phyloP scores from a whole-genome alignment of 2,329 filamentous ascomycete genomes.

The Alternaria triticina region DNA sequence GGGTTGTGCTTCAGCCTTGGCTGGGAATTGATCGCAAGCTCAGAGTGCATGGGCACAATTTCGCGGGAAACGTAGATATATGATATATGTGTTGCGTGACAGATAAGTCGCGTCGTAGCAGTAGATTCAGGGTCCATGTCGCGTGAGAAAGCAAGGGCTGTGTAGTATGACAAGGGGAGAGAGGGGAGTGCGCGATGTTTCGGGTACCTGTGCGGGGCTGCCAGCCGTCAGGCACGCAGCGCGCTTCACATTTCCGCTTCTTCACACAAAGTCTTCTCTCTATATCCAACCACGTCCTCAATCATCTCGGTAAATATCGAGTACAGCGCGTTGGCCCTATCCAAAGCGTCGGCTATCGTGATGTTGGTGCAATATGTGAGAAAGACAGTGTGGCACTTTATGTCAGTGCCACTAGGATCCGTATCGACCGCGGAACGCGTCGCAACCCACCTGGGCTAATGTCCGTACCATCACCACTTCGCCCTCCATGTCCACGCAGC shows the following conservation, averaged over 20 bases:
- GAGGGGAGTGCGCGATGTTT: background rate
- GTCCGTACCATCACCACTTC: background rate
- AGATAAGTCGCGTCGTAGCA: too few species aligned
- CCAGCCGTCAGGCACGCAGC: background rate
- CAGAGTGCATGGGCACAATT: too few species aligned
- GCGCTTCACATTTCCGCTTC: background rate
- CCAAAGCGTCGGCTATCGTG: background rate
- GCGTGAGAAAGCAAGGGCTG: too few species aligned
- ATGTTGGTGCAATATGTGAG: background rate
- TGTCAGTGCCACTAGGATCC: background rate
- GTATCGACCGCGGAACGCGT: background rate
- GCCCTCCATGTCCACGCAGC: background rate
- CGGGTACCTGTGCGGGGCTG: background rate
- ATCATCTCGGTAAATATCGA: background rate
- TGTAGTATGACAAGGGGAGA: too few species aligned
- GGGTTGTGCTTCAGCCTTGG: background rate
- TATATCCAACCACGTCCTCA: background rate
- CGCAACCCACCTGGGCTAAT: background rate
- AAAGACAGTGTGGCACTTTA: background rate
- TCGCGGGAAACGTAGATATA: too few species aligned
- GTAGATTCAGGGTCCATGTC: too few species aligned
- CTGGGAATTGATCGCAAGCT: too few species aligned
- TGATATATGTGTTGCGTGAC: too few species aligned
- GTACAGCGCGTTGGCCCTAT: background rate
- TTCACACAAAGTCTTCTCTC: background rate